Evolutionary conservation across 2,329 filamentous ascomycete species (phyloP).

Genomic region (Colletotrichum sp.): DNA sequence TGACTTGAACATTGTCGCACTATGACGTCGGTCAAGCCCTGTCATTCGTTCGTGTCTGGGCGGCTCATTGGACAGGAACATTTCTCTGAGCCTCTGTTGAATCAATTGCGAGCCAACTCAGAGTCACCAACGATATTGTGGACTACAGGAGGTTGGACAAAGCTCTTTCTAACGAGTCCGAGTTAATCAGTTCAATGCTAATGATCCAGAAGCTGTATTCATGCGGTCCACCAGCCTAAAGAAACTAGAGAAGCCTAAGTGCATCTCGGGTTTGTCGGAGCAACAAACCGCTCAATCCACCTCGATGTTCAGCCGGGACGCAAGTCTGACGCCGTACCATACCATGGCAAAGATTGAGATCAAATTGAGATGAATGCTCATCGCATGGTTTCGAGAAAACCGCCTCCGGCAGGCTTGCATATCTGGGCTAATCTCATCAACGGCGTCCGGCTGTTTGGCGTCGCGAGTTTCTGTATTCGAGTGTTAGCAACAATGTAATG

Average conservation of each 20-base stretch:
- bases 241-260: background rate
- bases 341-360: constrained; percentile 36
- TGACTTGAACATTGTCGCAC: background rate
- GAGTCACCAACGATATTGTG: too few relatives aligned
- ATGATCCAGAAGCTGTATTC: background rate
- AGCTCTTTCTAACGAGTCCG: background rate
- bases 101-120: background rate
- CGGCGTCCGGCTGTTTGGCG: background rate
- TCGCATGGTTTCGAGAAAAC: constrained; percentile 42
- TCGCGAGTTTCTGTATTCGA: constrained; percentile 23
- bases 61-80: background rate
- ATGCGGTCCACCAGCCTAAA: background rate
- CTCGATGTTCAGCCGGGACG: constrained; percentile 24
- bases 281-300: background rate
- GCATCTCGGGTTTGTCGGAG: background rate
- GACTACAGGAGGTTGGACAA: too few relatives aligned
- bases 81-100: background rate
- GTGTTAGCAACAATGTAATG: background rate
- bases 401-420: constrained; percentile 32
- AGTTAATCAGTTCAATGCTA: accelerated
- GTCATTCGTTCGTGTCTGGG: background rate
- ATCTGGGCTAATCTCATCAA: constrained; percentile 23
- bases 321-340: constrained; percentile 34
- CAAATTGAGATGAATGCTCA: constrained; percentile 48
- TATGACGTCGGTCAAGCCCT: background rate